phyloP scores from a whole-genome alignment of 139 green algal genomes.

The Picochlorum sp. region DNA sequence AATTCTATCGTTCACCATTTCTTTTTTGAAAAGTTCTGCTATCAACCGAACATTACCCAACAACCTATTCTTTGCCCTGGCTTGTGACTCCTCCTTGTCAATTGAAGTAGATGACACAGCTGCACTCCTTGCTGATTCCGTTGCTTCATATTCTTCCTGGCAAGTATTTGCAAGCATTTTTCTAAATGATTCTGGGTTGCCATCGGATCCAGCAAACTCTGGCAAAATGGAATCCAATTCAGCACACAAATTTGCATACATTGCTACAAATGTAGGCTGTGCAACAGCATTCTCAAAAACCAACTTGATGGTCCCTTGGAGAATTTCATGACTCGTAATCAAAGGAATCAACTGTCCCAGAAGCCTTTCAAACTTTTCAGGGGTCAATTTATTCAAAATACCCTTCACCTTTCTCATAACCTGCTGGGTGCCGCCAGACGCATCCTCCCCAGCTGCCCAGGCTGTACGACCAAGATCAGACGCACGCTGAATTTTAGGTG shows the following conservation, averaged over 20 bases:
- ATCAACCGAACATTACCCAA: constrained; percentile 96
- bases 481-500: constrained; percentile 49
- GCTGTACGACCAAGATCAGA: constrained; percentile 57
- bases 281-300: constrained; percentile 97
- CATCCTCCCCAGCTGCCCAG: constrained; percentile 34
- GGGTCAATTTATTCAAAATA: constrained; percentile 99
- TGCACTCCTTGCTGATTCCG: constrained; percentile 46
- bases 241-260: constrained; percentile 72
- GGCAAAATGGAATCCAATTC: constrained; percentile 24
- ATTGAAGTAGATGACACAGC: constrained; percentile 16
- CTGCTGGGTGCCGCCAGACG: constrained; percentile 28
- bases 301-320: constrained; percentile 68
- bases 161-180: constrained; percentile 97
- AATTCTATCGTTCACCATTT: constrained; percentile 86
- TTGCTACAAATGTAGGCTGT: constrained; percentile 93
- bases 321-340: constrained; percentile 51
- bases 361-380: constrained; percentile 96
- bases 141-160: constrained; percentile 95
- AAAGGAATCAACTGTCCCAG: constrained; percentile 68
- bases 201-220: constrained; percentile 41
- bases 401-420: constrained; percentile 84
- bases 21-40: constrained; percentile 90
- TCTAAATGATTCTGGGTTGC: constrained; percentile 59
- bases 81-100: constrained; percentile 46
- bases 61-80: constrained; percentile 67